Evolutionary conservation across 805 yeast species (phyloP), one percentile per base, ranked within the genome.

Genomic region (Spathaspora gorwiae): DNA sequence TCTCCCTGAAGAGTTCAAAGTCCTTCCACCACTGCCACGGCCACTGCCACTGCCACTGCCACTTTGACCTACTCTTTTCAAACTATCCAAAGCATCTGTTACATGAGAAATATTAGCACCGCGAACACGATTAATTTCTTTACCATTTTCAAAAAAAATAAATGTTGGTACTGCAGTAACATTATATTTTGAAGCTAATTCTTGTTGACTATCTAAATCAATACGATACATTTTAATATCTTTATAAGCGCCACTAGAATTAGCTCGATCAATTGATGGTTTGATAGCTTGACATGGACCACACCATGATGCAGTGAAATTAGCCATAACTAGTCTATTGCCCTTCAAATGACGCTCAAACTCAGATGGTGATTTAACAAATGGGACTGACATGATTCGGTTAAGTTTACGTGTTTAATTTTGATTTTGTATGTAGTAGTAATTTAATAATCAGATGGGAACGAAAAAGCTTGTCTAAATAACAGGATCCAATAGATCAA

Each of bases 261-360:
- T 71, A 26, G 73, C 48, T 43, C 60, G 55, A 37, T 77, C 80
- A 13, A 78, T 47, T 6, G 65, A 49, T 6, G 81, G 81, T 36
- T 70, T 68, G 39, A 77, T 66, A n/a, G 73, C 71, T 52, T 72
- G 70, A 52, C 81, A 77, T 5, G 81, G 81, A 1, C 79, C 81
- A 56, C 84, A 80, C 84, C 84, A 80, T 26, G 65, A 31, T 1
- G 84, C 84, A 4, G 81, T 78, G 65, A 78, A 79, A 54, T 79
- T 73, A 27, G 72, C 73, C 42, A 77, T 68, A 26, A 76, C 56
- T 42, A 64, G 67, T 45, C 64, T 65, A 50, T 74, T 73, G 38
- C 44, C 42, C 6, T 48, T 43, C 27, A 73, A 42, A 34, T 64
- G 55, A 3, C 45, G 43, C 14, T 66, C 56, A 44, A 73, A 66